Evolutionary conservation across 1,139 yeast species (phyloP), one percentile per base, ranked within the genome.

Genomic region (Candida anutae): DNA sequence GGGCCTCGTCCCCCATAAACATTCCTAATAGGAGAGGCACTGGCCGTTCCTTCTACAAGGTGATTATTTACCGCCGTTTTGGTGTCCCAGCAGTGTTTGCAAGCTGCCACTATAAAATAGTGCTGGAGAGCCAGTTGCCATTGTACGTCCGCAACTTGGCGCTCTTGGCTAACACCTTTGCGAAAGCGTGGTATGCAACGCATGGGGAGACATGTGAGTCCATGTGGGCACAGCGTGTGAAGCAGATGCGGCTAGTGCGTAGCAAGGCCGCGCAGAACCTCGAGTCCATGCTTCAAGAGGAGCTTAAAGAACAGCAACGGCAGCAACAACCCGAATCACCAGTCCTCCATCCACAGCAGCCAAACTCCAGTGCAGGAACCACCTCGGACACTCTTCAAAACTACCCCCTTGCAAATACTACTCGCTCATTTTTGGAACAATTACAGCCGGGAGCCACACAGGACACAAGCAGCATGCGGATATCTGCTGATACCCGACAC

Each of bases 21-120:
- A 16, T 17, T 15, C 15, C 22, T 13, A 17, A 19, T 6, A n/a
- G n/a, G n/a, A n/a, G n/a, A n/a, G n/a, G n/a, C n/a, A n/a, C n/a
- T n/a, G n/a, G n/a, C n/a, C 8, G 19, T 9, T 23, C 48, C 28
- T 71, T 60, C 40, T 81, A 60, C 50, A 71, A 68, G 39, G 85
- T 83, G 5, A 74, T 80, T 32, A 66, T 77, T 1, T 74, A 62
- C 46, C 61, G 88, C 37, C 60, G 80, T 30, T 62, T 73, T 3
- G 90, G 85, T 1, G 76, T 82, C 3, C 93, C 93, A 1, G 84
- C 80, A 3, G 66, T 82, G 3, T 76, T 82, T 46, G 78, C 93
- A 1, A 77, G 88, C 0, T 72, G 82, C 33, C 88, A 81, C 43
- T 69, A 78, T 50, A 84, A 83, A 52, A 61, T 84, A 21, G 62